These are phyloP conservation scores for Globisporangium cylindrosporum DNA, from an alignment of 352 stramenopile species.

Conservation along the genomic window DNA sequence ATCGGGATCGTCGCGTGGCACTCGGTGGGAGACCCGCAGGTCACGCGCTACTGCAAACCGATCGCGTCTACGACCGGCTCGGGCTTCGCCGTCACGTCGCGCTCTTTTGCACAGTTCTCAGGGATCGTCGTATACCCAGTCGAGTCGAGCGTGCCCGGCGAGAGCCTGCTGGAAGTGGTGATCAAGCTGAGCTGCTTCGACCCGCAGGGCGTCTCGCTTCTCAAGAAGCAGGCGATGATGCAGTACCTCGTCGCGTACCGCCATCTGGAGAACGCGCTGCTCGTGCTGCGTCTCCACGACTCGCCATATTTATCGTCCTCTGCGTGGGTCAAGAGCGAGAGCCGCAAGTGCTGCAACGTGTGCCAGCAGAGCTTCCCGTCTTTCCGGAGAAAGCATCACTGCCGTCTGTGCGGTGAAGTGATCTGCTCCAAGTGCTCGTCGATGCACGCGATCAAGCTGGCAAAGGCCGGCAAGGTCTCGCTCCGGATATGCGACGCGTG, in stretches of 20 bases:
- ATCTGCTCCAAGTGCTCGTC: slow-evolving; percentile 71
- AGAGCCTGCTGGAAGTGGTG: slow-evolving; percentile 54
- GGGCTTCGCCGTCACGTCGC: slow-evolving; percentile 31
- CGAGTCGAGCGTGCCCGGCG: slow-evolving; percentile 27
- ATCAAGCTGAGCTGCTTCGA: slow-evolving; percentile 70
- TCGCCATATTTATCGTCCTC: slow-evolving; percentile 54
- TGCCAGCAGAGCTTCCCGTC: slow-evolving; percentile 59
- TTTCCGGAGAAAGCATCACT: slow-evolving; percentile 67
- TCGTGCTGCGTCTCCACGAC: slow-evolving; percentile 56
- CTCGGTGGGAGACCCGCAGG: slow-evolving; percentile 60
- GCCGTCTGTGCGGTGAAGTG: slow-evolving; percentile 67
- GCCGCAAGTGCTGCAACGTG: slow-evolving; percentile 52
- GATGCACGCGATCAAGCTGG: slow-evolving; percentile 56
- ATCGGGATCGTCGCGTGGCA: slow-evolving; percentile 68
- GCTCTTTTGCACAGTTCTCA: slow-evolving; percentile 61
- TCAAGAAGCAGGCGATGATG: slow-evolving; percentile 49
- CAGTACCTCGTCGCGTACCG: slow-evolving; percentile 45
- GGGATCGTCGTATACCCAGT: slow-evolving; percentile 64
- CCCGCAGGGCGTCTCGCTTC: slow-evolving; percentile 31
- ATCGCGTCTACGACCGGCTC: slow-evolving; percentile 29
- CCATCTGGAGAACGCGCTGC: slow-evolving; percentile 45
- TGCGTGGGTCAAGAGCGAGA: slow-evolving; percentile 51
- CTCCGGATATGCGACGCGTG: slow-evolving; percentile 67
- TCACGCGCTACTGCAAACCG: slow-evolving; percentile 59
- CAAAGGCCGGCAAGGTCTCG: slow-evolving; percentile 46